Conservation (phyloP, 208 protist genomes). For the Crithidia thermophila region DNA sequence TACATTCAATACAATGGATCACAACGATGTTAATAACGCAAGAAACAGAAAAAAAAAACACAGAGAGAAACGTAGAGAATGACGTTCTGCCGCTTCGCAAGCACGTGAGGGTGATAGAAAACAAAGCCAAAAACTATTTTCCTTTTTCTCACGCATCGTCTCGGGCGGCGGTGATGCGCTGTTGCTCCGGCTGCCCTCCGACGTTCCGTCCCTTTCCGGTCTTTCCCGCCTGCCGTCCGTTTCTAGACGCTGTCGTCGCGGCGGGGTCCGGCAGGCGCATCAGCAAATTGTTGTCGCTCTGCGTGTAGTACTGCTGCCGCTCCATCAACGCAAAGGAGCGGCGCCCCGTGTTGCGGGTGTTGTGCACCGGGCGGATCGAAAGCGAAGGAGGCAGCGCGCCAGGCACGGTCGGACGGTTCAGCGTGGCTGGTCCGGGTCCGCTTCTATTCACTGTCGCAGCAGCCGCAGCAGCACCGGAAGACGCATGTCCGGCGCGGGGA, state of each 20-base stretch:
- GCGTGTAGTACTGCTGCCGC: slow-evolving; percentile 88
- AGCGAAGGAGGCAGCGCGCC: slow-evolving; percentile 65
- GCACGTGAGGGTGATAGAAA: no score
- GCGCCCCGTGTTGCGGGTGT: slow-evolving; percentile 51
- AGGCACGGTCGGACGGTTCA: slow-evolving; percentile 43
- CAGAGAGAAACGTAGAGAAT: no score
- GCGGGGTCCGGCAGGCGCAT: slow-evolving; percentile 18
- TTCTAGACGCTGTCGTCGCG: not conserved
- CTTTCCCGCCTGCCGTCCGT: not conserved
- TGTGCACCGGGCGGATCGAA: slow-evolving; percentile 42
- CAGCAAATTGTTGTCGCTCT: slow-evolving; percentile 83
- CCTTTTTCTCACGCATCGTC: not conserved
- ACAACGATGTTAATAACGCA: no score
- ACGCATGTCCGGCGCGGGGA: no score
- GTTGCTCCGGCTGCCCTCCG: not conserved
- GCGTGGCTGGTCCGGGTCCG: not conserved
- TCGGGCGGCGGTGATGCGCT: not conserved
- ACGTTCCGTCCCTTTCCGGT: not conserved
- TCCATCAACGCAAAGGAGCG: slow-evolving; percentile 68
- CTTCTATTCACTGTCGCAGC: not conserved
- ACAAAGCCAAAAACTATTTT: not conserved
- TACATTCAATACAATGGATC: no score
- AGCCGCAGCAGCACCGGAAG: not conserved
- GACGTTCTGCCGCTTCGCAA: no score
- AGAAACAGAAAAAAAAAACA: no score